Evolutionary conservation across 305 asterid genomes (phyloP).

Genomic region (Rubia tinctorum): DNA sequence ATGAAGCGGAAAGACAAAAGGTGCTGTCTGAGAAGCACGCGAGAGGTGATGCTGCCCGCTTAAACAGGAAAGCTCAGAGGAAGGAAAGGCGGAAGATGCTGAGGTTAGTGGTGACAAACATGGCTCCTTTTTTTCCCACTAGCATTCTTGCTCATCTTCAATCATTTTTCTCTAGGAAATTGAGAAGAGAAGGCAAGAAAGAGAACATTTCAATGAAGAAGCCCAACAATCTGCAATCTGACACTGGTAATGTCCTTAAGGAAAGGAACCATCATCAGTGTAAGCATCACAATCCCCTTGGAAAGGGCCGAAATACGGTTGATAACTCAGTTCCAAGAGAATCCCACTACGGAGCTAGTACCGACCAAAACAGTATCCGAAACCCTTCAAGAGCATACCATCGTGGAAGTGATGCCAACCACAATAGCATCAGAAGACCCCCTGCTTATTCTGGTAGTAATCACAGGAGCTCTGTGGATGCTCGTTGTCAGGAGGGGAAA

Average conservation of each 20-base stretch:
- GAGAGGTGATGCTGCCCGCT: slow-evolving; percentile 76
- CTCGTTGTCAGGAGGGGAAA: background rate
- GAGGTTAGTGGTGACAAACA: background rate
- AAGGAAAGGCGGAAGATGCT: slow-evolving; percentile 34
- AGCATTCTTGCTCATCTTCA: slow-evolving; percentile 7
- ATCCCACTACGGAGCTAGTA: no score
- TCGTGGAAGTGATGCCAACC: background rate
- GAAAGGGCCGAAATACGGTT: background rate
- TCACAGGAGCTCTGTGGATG: background rate
- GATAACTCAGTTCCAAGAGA: background rate
- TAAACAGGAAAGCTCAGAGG: slow-evolving; percentile 54
- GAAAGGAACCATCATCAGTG: slow-evolving; percentile 5
- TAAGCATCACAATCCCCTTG: background rate
- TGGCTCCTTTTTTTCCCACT: background rate
- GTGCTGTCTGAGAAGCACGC: slow-evolving; percentile 70
- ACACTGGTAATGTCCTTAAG: slow-evolving; percentile 14
- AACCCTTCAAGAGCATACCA: background rate
- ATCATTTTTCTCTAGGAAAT: slow-evolving; percentile 25
- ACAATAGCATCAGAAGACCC: background rate
- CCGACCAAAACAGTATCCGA: no score
- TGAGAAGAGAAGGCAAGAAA: background rate
- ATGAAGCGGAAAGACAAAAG: slow-evolving; percentile 68
- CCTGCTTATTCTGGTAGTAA: background rate
- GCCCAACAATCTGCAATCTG: slow-evolving; percentile 5
- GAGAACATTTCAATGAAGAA: slow-evolving; percentile 13